A percentile compares a stretch with the other conserved stretches of the same genome.
These are phyloP conservation scores for California macrophylla DNA, from an alignment of 441 rosid genomes.

Conservation along the genomic window DNA sequence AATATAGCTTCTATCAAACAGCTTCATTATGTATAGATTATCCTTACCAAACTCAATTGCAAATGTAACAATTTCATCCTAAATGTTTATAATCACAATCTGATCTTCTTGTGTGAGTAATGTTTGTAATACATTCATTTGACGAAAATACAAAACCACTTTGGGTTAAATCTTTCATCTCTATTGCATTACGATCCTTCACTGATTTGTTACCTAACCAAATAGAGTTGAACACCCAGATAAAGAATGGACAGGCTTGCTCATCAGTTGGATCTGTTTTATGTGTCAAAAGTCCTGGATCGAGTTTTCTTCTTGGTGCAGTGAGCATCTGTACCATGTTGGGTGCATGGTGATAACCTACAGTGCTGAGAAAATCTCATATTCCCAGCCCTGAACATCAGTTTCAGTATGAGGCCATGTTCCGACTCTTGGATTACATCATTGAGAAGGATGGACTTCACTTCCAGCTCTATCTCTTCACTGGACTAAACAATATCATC, in stretches of 20 bases:
- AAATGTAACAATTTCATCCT: background rate
- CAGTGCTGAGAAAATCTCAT: constrained; percentile 46
- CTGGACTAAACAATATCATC: too few relatives aligned
- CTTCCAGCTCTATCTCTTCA: constrained; percentile 77
- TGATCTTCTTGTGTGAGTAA: background rate
- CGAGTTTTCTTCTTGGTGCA: constrained; percentile 43
- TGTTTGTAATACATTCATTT: background rate
- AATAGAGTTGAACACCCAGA: background rate
- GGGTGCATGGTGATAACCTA: constrained; percentile 59
- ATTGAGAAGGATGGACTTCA: constrained; percentile 71
- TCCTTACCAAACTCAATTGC: background rate
- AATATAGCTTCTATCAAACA: background rate
- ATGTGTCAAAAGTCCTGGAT: background rate
- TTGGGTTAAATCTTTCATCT: background rate
- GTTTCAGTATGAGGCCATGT: constrained; percentile 57
- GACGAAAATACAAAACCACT: background rate
- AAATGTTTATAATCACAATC: background rate
- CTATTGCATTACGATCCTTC: background rate
- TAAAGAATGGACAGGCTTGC: background rate
- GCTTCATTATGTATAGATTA: background rate
- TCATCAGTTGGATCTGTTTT: constrained; percentile 4
- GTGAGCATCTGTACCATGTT: constrained; percentile 81
- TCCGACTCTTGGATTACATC: constrained; percentile 50
- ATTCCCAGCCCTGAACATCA: constrained; percentile 98
- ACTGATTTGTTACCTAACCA: background rate